These are phyloP conservation scores for Stylosanthes scabra DNA, from an alignment of 331 rosid species.

Conservation along the genomic window DNA sequence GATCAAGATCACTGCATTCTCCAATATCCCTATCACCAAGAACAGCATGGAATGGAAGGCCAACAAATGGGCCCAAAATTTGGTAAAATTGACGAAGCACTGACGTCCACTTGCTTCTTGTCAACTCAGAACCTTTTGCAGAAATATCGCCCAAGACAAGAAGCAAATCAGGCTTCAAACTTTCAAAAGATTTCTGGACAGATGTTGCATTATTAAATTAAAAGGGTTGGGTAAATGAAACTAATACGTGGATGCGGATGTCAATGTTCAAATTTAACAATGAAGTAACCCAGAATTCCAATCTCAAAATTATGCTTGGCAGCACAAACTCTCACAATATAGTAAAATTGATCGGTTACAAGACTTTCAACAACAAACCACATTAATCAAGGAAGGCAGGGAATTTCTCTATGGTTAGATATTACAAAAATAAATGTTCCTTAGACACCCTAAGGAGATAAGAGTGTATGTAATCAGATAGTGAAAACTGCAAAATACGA, in stretches of 20 bases:
- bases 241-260: conserved; percentile 11
- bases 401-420: background rate
- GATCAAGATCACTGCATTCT: conserved; percentile 48
- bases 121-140: conserved; percentile 60
- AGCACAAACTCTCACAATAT: conserved; percentile 23
- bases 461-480: background rate
- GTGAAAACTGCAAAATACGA: background rate
- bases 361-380: conserved; percentile 28
- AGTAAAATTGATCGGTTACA: conserved; percentile 17
- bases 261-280: conserved; percentile 36
- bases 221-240: conserved; percentile 30
- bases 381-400: background rate
- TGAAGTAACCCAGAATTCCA: conserved; percentile 30
- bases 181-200: conserved; percentile 69
- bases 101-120: conserved; percentile 52
- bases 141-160: conserved; percentile 75
- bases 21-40: conserved; percentile 85
- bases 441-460: background rate
- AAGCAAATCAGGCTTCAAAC: conserved; percentile 70
- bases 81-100: conserved; percentile 60
- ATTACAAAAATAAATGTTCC: background rate
- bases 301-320: conserved; percentile 21
- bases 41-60: conserved; percentile 62
- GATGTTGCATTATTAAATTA: conserved; percentile 41
- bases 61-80: conserved; percentile 62